Conservation (phyloP, 2,329 filamentous ascomycete species). For the Neonectria sp. region DNA sequence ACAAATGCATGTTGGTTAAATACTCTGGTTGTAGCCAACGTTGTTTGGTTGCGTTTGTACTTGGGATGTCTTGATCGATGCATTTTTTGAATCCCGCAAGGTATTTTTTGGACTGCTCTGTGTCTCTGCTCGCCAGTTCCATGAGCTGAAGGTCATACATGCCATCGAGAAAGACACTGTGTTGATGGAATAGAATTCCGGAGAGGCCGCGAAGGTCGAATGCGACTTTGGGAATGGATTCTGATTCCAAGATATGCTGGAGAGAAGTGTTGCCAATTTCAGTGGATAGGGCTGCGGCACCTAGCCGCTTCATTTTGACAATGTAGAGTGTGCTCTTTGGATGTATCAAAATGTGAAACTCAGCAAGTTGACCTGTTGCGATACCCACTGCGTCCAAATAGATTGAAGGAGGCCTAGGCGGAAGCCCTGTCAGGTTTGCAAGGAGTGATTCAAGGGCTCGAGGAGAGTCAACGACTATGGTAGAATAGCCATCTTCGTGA, state of each 20-base stretch:
- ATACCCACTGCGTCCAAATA: background rate
- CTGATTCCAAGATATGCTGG: background rate
- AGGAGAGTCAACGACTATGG: background rate
- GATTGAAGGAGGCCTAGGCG: background rate
- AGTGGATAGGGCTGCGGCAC: background rate
- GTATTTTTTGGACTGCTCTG: background rate
- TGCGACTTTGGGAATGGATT: background rate
- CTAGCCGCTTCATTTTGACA: background rate
- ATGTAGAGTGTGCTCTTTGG: background rate
- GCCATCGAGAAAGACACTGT: background rate
- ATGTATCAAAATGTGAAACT: background rate
- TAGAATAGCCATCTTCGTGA: background rate
- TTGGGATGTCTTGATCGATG: background rate
- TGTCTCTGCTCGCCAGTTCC: constrained; percentile 4
- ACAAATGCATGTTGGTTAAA: background rate
- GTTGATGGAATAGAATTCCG: background rate
- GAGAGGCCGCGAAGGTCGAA: background rate
- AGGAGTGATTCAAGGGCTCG: background rate
- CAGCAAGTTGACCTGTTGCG: background rate
- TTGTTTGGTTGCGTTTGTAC: background rate
- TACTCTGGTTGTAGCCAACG: background rate
- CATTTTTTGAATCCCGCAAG: background rate
- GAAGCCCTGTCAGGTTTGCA: background rate
- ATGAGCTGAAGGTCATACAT: background rate
- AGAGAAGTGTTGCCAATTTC: background rate